phyloP scores from a whole-genome alignment of 2,329 filamentous ascomycete species.

The Neonectria ditissima region DNA sequence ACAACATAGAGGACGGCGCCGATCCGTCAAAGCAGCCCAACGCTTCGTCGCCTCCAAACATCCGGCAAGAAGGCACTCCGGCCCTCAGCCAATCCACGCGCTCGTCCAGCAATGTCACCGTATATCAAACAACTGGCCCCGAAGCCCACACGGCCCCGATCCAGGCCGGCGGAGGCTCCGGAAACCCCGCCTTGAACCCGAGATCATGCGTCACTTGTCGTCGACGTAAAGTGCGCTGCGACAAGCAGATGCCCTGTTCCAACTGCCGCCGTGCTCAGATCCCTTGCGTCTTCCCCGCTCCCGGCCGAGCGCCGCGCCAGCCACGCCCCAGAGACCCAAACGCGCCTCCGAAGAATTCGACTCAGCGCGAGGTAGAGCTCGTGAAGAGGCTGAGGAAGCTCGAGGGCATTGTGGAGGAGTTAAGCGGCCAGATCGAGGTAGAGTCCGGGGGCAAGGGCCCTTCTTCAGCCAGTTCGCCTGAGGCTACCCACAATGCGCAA shows the following conservation, averaged over 20 bases:
- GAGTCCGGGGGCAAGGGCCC: slow-evolving; percentile 54
- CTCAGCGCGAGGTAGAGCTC: slow-evolving; percentile 74
- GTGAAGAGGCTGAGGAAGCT: slow-evolving; percentile 78
- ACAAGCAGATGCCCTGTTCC: slow-evolving; percentile 81
- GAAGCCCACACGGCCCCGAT: slow-evolving; percentile 54
- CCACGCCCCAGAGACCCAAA: slow-evolving; percentile 74
- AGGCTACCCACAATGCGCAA: slow-evolving; percentile 38
- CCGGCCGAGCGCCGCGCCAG: slow-evolving; percentile 77
- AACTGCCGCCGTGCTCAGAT: slow-evolving; percentile 79
- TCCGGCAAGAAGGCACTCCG: slow-evolving; percentile 31
- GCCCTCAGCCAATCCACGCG: slow-evolving; percentile 34
- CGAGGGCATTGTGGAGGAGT: slow-evolving; percentile 79
- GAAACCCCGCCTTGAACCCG: slow-evolving; percentile 57
- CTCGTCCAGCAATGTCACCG: slow-evolving; percentile 50
- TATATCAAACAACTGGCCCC: slow-evolving; percentile 55
- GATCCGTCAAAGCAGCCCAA: slow-evolving; percentile 38
- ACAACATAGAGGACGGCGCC: slow-evolving; percentile 36
- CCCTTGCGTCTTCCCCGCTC: slow-evolving; percentile 79
- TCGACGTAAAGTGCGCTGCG: slow-evolving; percentile 78
- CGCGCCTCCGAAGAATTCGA: slow-evolving; percentile 68
- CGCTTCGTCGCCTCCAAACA: slow-evolving; percentile 41
- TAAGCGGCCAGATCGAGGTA: slow-evolving; percentile 73
- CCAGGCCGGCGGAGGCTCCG: slow-evolving; percentile 49
- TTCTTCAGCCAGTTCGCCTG: slow-evolving; percentile 48
- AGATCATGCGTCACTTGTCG: slow-evolving; percentile 64